Evolutionary conservation across 2,329 filamentous ascomycete species (phyloP).

Genomic region (Fusarium chlamydosporum): DNA sequence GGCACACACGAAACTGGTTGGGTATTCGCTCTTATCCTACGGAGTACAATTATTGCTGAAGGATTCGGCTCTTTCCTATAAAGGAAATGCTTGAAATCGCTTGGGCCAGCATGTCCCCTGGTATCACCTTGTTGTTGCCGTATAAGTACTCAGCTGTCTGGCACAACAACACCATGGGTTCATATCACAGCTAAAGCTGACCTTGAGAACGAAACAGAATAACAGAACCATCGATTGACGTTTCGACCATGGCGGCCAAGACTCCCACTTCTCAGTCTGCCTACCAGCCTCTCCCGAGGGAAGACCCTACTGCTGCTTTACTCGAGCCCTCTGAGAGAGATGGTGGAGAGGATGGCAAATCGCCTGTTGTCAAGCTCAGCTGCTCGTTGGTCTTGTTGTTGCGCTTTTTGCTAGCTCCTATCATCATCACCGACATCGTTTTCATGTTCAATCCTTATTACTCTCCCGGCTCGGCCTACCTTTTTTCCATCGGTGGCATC

Average conservation of each 20-base stretch:
- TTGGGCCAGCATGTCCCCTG: background rate
- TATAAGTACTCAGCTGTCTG: slow-evolving; percentile 32
- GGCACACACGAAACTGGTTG: slow-evolving; percentile 28
- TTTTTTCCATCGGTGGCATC: slow-evolving; percentile 35
- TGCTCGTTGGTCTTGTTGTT: slow-evolving; percentile 40
- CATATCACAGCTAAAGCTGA: background rate
- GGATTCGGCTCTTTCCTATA: slow-evolving; percentile 29
- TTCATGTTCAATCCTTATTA: slow-evolving; percentile 16
- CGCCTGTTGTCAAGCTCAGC: slow-evolving; percentile 28
- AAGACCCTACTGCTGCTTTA: slow-evolving; percentile 37
- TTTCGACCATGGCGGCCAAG: slow-evolving; percentile 38
- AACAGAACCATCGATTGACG: background rate
- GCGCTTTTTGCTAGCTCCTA: slow-evolving; percentile 29
- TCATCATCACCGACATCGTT: slow-evolving; percentile 37
- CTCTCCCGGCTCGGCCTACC: slow-evolving; percentile 3
- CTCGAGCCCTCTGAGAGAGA: slow-evolving; percentile 28
- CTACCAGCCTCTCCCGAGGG: slow-evolving; percentile 39
- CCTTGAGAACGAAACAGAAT: background rate
- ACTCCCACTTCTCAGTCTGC: slow-evolving; percentile 17
- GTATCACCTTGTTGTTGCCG: background rate
- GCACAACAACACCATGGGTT: background rate
- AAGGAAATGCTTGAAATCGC: slow-evolving; percentile 10
- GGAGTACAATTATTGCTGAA: slow-evolving; percentile 1
- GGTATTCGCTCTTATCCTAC: slow-evolving; percentile 5
- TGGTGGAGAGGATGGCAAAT: slow-evolving; percentile 21